Percentiles rank a stretch among this genome's conserved stretches.
Conservation (phyloP, 768 basidiomycete species). For the Pleurotus tuoliensis region DNA sequence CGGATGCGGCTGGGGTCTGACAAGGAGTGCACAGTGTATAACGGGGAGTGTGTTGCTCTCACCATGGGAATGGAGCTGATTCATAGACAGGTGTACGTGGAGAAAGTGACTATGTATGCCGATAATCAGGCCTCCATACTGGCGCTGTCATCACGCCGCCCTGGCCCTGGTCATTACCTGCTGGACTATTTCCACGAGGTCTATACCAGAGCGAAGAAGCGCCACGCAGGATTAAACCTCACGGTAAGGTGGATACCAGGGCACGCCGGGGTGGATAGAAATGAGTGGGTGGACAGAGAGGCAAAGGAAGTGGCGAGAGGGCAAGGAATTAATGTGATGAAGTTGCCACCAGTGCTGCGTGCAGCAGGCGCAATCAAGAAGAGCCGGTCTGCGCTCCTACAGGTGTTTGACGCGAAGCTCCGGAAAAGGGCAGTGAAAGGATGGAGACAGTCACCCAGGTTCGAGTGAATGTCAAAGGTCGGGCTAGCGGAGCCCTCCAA, state of each 20-base stretch:
- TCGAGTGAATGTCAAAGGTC: neutral
- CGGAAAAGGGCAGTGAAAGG: slow-evolving; percentile 1
- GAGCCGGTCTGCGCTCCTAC: slow-evolving; percentile 14
- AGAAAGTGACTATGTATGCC: neutral
- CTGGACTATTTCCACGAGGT: slow-evolving; percentile 2
- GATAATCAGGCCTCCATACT: slow-evolving; percentile 14
- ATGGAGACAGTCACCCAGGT: slow-evolving; percentile 10
- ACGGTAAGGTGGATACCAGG: slow-evolving; percentile 19
- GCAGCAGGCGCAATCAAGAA: slow-evolving; percentile 10
- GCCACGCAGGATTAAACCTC: neutral
- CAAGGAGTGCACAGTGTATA: slow-evolving; percentile 3
- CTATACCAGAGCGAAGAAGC: neutral
- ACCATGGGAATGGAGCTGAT: no score
- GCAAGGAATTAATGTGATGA: neutral
- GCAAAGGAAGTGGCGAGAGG: slow-evolving; percentile 13
- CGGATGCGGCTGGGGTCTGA: slow-evolving; percentile 16
- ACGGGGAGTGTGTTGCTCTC: no score
- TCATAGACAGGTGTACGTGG: neutral
- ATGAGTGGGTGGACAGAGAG: slow-evolving; percentile 18
- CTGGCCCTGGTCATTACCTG: slow-evolving; percentile 5
- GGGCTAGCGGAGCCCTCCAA: slow-evolving; percentile 12
- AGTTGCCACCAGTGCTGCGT: slow-evolving; percentile 4
- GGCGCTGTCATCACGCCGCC: neutral
- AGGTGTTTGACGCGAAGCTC: slow-evolving; percentile 1
- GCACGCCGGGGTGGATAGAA: slow-evolving; percentile 20